Conservation (phyloP, 2,329 filamentous ascomycete species). For the Paraphaeosphaeria sporulosa region DNA sequence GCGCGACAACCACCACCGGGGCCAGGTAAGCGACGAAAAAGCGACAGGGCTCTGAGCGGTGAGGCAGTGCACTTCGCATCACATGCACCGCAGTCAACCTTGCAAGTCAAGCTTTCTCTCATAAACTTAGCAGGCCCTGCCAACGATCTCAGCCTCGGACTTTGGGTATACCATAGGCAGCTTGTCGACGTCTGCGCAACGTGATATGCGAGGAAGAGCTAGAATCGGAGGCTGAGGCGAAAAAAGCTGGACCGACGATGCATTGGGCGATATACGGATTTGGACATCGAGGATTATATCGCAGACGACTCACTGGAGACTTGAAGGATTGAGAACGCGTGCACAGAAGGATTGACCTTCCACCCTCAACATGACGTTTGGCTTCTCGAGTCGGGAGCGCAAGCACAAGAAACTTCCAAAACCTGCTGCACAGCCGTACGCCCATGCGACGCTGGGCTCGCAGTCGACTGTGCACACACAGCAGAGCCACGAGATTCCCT, state of each 20-base stretch:
- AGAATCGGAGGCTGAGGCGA: background rate
- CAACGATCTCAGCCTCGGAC: background rate
- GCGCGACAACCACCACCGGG: background rate
- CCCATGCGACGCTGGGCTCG: slow-evolving; percentile 22
- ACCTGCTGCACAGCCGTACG: slow-evolving; percentile 20
- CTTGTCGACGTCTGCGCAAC: background rate
- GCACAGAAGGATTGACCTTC: background rate
- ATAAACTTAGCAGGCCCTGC: background rate
- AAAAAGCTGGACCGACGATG: background rate
- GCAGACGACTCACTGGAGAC: background rate
- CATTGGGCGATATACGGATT: background rate
- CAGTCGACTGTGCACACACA: slow-evolving; percentile 25
- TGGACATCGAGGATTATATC: slow-evolving; percentile 1
- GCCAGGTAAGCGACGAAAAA: slow-evolving; percentile 1
- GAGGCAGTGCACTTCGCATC: slow-evolving; percentile 8
- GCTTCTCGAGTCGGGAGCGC: slow-evolving; percentile 26
- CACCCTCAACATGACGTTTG: slow-evolving; percentile 23
- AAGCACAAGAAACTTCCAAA: slow-evolving; percentile 33
- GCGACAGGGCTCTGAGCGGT: slow-evolving; percentile 1
- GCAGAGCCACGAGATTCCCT: slow-evolving; percentile 2
- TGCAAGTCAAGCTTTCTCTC: slow-evolving; percentile 7
- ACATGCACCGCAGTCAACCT: background rate
- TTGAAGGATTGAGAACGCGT: background rate
- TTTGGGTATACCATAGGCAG: background rate
- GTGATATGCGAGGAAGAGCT: background rate